These are phyloP conservation scores for Fusarium oxysporum DNA, from an alignment of 2,329 filamentous ascomycete genomes.

Conservation along the genomic window DNA sequence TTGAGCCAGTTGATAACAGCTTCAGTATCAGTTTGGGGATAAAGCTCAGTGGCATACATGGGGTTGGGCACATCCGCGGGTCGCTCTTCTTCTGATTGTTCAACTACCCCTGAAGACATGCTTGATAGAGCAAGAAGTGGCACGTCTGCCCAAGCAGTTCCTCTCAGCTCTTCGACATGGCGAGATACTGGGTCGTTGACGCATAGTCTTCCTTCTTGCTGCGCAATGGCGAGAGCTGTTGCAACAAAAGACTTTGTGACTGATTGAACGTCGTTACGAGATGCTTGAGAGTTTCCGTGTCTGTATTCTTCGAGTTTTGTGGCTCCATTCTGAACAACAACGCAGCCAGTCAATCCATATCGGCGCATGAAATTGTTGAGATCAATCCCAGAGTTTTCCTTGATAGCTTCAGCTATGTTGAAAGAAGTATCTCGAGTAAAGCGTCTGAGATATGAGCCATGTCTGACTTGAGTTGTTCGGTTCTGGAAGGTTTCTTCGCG, in stretches of 20 bases:
- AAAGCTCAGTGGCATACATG: constrained; percentile 36
- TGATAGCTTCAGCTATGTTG: neutral
- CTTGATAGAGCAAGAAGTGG: constrained; percentile 25
- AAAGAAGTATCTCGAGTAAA: constrained; percentile 15
- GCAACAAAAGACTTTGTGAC: constrained; percentile 31
- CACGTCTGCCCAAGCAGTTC: constrained; percentile 30
- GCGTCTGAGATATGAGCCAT: constrained; percentile 22
- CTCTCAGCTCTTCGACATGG: constrained; percentile 24
- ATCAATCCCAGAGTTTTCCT: neutral
- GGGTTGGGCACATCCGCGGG: constrained; percentile 27
- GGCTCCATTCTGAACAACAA: constrained; percentile 15
- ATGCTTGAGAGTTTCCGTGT: constrained; percentile 27
- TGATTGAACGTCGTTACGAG: constrained; percentile 30
- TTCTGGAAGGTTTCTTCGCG: constrained; percentile 34
- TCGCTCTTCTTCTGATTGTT: constrained; percentile 23
- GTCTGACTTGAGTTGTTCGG: constrained; percentile 28
- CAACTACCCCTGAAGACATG: constrained; percentile 35
- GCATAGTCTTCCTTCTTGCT: constrained; percentile 23
- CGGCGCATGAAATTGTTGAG: constrained; percentile 20
- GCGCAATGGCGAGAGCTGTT: constrained; percentile 24
- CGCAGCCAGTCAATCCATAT: constrained; percentile 28
- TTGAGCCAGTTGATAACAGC: constrained; percentile 28
- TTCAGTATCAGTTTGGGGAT: constrained; percentile 18
- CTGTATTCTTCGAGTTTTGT: constrained; percentile 29
- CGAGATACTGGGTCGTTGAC: constrained; percentile 24